Evolutionary conservation across 2,329 filamentous ascomycete species (phyloP), one percentile per base, ranked within the genome.

Genomic region (Cordyceps militaris): DNA sequence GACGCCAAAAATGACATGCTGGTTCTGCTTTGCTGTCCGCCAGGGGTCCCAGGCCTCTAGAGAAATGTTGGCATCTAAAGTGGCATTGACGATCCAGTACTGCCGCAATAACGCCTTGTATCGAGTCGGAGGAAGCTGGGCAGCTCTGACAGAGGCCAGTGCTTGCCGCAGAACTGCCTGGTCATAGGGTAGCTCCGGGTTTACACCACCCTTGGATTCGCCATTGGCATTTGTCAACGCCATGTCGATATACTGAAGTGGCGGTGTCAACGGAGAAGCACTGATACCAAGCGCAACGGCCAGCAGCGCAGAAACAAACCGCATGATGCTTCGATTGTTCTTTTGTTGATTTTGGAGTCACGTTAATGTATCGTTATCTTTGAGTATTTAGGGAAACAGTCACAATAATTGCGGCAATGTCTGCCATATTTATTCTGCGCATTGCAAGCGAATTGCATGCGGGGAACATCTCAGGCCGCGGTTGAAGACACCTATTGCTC

Each of bases 21-120:
- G 16, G n/a, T 56, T 56, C 52, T 38, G 30, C 7, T 56, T 47
- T 26, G 52, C 52, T 8, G 32, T 56, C 30, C 52, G 43, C 52
- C 16, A 40, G 13, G 52, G 42, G 21, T 56, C 32, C 52, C 43
- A 56, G n/a, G 47, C 52, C 23, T 56, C 14, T 24, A 48, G 52
- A 10, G 52, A 56, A 30, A 56, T 47, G 10, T 26, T 34, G 13
- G 43, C 52, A 13, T 56, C 52, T 21, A 23, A n/a, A 10, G 52
- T 30, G 14, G 52, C 52, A 38, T 48, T 56, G n/a, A 56, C 43
- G 13, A 56, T 56, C 52, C 52, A 56, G 24, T 56, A 28, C 30
- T 56, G 43, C 52, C 43, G 40, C 10, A 56, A 16, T 16, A 56
- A 3, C 3, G 43, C 52, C 9, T 56, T 47, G 23, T 48, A 48